These are phyloP conservation scores for Trametes polyzona DNA, from an alignment of 1,284 basidiomycete species.

Conservation along the genomic window DNA sequence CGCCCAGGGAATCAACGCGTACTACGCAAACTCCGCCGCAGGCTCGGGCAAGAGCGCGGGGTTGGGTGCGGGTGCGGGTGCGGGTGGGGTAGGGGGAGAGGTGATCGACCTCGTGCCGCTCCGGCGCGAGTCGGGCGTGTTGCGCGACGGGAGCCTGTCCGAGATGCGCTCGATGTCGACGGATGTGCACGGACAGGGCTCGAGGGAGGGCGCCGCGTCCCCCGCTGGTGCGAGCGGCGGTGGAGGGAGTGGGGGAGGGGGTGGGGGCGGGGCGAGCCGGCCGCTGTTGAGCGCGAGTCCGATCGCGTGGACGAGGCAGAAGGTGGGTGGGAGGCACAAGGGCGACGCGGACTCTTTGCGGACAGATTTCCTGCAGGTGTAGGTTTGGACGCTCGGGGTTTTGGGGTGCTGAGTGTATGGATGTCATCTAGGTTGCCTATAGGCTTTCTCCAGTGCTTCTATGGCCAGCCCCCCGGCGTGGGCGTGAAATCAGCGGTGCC, in stretches of 20 bases:
- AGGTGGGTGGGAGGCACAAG: constrained; percentile 12
- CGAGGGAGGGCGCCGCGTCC: neutral
- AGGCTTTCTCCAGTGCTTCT: too few relatives aligned
- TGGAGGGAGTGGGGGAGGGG: constrained; percentile 8
- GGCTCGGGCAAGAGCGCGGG: constrained; percentile 11
- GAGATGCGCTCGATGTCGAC: constrained; percentile 13
- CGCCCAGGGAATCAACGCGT: too few relatives aligned
- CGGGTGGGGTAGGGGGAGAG: constrained; percentile 10
- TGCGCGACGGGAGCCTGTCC: constrained; percentile 5
- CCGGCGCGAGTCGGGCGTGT: neutral
- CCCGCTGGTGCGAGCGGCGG: neutral
- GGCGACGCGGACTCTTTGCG: constrained; percentile 32
- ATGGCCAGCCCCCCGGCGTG: too few relatives aligned
- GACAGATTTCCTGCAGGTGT: constrained; percentile 34
- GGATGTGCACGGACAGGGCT: neutral
- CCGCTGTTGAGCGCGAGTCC: constrained; percentile 20
- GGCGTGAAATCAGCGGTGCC: too few relatives aligned
- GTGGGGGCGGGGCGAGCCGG: neutral
- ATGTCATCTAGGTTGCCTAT: too few relatives aligned
- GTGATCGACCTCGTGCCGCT: neutral
- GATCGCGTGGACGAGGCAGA: constrained; percentile 22
- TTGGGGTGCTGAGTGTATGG: too few relatives aligned
- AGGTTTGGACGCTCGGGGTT: neutral
- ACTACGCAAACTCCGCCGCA: constrained; percentile 1
- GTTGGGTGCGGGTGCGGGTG: neutral